Percentiles rank a stretch among this genome's conserved stretches.
These are phyloP conservation scores for Punica granatum DNA, from an alignment of 345 rosid genomes.

Conservation along the genomic window DNA sequence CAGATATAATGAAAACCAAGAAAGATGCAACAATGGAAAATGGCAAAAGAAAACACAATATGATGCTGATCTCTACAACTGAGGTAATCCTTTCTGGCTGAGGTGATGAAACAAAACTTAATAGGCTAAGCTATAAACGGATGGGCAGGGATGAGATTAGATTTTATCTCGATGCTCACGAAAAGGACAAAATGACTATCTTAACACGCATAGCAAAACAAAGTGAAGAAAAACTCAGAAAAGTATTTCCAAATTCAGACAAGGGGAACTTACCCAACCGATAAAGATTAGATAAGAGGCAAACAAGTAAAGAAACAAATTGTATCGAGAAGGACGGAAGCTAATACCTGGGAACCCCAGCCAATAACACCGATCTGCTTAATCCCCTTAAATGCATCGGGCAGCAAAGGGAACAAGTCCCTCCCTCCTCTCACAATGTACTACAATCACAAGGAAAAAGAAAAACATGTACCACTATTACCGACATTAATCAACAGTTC, in stretches of 20 bases:
- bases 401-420: constrained; percentile 70
- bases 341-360: constrained; percentile 88
- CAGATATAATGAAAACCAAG: neutral
- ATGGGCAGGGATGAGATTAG: no score
- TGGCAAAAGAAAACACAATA: no score
- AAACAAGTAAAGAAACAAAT: neutral
- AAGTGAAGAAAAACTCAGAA: no score
- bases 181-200: no score
- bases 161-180: no score
- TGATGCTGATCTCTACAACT: no score
- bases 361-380: constrained; percentile 93
- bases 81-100: neutral
- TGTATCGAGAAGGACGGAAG: neutral
- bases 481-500: neutral
- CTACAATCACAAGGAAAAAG: constrained; percentile 22
- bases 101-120: no score
- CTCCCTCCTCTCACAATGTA: constrained; percentile 97
- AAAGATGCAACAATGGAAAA: neutral
- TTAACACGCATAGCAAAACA: no score
- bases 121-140: no score
- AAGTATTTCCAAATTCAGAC: no score
- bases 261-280: no score
- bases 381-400: constrained; percentile 80
- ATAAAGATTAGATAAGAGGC: neutral
- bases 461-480: neutral